phyloP scores from a whole-genome alignment of 2,329 filamentous ascomycete genomes.

The Stenocarpella maydis region DNA sequence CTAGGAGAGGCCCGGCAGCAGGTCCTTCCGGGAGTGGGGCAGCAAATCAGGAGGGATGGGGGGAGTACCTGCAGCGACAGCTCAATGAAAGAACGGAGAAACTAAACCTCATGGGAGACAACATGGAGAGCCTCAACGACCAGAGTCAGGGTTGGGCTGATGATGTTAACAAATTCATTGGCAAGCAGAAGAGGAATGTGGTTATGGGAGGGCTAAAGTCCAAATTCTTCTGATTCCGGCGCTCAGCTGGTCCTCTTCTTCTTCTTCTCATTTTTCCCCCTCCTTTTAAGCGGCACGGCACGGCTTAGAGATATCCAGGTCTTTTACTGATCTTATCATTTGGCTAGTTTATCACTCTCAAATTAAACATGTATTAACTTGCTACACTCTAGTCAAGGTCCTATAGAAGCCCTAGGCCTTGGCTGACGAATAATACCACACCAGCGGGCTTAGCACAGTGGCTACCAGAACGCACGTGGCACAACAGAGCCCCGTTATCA shows the following conservation, averaged over 20 bases:
- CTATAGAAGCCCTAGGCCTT: neutral
- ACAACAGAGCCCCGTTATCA: neutral
- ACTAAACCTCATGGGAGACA: slow-evolving; percentile 82
- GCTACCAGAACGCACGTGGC: neutral
- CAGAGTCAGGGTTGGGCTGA: slow-evolving; percentile 85
- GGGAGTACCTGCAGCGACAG: slow-evolving; percentile 84
- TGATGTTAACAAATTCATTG: slow-evolving; percentile 87
- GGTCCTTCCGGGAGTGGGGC: slow-evolving; percentile 38
- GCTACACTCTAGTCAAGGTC: too few species aligned
- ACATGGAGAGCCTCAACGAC: slow-evolving; percentile 82
- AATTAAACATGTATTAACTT: too few species aligned
- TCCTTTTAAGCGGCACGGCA: neutral
- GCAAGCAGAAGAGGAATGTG: slow-evolving; percentile 86
- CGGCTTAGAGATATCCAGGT: slow-evolving; percentile 22
- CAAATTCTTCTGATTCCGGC: slow-evolving; percentile 55
- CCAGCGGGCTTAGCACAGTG: neutral
- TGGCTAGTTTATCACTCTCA: neutral
- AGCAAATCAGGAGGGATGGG: slow-evolving; percentile 68
- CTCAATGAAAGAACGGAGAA: slow-evolving; percentile 91
- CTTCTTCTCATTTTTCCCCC: too few species aligned
- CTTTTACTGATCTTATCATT: neutral
- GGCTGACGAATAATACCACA: neutral
- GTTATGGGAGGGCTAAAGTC: slow-evolving; percentile 74
- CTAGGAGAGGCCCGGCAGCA: slow-evolving; percentile 45
- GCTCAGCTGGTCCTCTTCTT: neutral